Evolutionary conservation across 2,329 filamentous ascomycete genomes (phyloP).

Genomic region (Colletotrichum euphorbiae): DNA sequence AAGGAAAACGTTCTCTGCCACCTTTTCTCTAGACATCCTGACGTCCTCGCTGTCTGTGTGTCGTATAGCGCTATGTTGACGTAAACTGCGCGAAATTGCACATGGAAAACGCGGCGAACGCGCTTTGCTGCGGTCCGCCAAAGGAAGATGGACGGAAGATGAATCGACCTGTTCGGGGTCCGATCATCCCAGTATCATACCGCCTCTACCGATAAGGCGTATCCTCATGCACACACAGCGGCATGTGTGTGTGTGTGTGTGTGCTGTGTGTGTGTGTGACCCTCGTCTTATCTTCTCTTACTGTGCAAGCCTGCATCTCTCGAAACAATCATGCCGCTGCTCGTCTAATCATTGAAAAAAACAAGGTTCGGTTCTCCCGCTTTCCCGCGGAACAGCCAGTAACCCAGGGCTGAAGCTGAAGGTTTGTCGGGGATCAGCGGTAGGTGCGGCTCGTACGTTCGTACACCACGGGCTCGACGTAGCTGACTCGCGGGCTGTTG

Average conservation of each 20-base stretch:
- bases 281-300: slow-evolving; percentile 13
- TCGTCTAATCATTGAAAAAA: neutral
- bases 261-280: too few species aligned
- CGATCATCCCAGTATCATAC: too few species aligned
- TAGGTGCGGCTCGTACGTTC: slow-evolving; percentile 52
- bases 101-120: too few species aligned
- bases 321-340: slow-evolving; percentile 17
- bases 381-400: slow-evolving; percentile 14
- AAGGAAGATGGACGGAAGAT: too few species aligned
- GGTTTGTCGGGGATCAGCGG: slow-evolving; percentile 41
- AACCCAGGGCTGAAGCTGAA: slow-evolving; percentile 1
- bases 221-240: too few species aligned
- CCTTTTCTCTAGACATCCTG: neutral
- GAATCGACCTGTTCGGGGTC: too few species aligned
- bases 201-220: too few species aligned
- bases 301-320: neutral
- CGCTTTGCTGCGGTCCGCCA: too few species aligned
- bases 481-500: slow-evolving; percentile 56
- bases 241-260: too few species aligned
- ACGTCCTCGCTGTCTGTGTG: slow-evolving; percentile 12
- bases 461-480: slow-evolving; percentile 52
- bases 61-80: neutral
- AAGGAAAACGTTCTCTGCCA: neutral
- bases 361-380: neutral
- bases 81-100: neutral